These are phyloP conservation scores for Centaurea solstitialis DNA, from an alignment of 129 eudicot species.

Conservation along the genomic window DNA sequence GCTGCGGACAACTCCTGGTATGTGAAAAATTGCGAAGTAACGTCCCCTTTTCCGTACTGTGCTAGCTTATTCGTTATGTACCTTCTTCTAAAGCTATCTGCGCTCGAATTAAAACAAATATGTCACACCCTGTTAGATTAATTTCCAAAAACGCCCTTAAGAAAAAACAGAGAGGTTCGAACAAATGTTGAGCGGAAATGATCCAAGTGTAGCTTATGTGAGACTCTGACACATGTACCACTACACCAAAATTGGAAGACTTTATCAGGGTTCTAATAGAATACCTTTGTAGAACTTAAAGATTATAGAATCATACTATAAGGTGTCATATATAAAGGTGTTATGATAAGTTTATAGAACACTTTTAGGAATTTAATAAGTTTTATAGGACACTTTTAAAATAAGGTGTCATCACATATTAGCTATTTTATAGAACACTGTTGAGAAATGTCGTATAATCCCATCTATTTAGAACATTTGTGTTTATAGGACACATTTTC, in stretches of 20 bases:
- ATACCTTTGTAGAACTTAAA: not conserved
- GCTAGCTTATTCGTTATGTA: slow-evolving; percentile 66
- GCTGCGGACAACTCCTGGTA: slow-evolving; percentile 60
- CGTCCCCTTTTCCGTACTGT: slow-evolving; percentile 54
- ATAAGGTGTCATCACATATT: not conserved
- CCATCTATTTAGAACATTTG: not conserved
- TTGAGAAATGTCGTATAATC: not conserved
- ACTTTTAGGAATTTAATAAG: no score
- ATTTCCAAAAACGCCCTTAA: not conserved
- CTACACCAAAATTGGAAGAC: not conserved
- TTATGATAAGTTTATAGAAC: not conserved
- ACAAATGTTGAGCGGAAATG: not conserved
- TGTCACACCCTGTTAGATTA: not conserved
- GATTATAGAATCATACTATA: not conserved
- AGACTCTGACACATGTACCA: not conserved
- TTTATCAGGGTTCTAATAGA: not conserved
- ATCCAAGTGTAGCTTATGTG: not conserved
- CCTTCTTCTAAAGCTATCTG: slow-evolving; percentile 65
- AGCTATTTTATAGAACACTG: not conserved
- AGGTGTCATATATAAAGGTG: not conserved
- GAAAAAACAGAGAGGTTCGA: not conserved
- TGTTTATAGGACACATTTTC: not conserved
- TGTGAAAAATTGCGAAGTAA: slow-evolving; percentile 56
- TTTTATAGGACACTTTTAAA: not conserved
- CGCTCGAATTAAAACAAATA: not conserved